Conservation (phyloP, 805 yeast genomes). For the Trichomonascus vanleenenianus region DNA sequence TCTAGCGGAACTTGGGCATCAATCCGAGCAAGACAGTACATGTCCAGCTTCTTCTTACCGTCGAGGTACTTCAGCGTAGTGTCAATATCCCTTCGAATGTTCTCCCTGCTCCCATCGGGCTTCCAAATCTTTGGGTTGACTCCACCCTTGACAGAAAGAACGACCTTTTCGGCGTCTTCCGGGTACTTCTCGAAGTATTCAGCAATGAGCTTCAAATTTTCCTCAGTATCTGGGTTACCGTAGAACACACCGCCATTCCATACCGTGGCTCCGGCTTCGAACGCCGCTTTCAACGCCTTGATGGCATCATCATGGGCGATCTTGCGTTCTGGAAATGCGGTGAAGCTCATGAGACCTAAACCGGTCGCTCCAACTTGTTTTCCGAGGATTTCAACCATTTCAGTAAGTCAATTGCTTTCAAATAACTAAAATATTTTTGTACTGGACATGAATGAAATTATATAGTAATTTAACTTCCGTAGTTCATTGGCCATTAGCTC, state of each 20-base stretch:
- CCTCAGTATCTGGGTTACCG: conserved; percentile 40
- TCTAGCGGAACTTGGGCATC: conserved; percentile 51
- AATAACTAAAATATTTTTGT: no score
- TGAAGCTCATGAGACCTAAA: conserved; percentile 75
- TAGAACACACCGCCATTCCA: conserved; percentile 77
- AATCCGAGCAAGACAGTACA: conserved; percentile 69
- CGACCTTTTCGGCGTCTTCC: conserved; percentile 45
- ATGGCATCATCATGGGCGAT: conserved; percentile 44
- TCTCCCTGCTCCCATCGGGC: conserved; percentile 47
- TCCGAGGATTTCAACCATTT: no score
- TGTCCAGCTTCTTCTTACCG: conserved; percentile 30
- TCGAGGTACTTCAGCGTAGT: conserved; percentile 26
- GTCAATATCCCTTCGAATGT: conserved; percentile 42
- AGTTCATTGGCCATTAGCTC: no score
- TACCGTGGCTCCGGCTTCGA: conserved; percentile 42
- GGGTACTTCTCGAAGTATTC: conserved; percentile 54
- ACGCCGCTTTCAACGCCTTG: conserved; percentile 45
- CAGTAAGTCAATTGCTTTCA: no score
- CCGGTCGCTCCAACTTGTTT: conserved; percentile 37
- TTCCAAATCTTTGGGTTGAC: conserved; percentile 28
- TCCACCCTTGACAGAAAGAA: conserved; percentile 66
- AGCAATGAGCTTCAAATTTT: conserved; percentile 49
- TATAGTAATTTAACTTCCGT: no score
- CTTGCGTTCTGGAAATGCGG: conserved; percentile 54
- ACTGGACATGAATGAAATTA: no score